phyloP scores from a whole-genome alignment of 129 eudicot species.

The Daucus carota region DNA sequence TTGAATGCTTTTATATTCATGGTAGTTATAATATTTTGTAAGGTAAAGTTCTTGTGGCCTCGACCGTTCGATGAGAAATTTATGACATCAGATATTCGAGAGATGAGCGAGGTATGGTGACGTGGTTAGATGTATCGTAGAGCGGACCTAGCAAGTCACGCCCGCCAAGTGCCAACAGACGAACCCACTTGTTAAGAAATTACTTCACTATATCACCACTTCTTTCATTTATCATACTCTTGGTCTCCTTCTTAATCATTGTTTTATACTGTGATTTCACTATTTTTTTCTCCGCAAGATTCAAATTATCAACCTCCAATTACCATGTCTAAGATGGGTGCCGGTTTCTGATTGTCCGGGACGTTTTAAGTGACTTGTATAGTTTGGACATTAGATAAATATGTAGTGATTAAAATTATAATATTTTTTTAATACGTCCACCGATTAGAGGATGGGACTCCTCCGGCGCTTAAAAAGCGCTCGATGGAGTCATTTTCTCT shows the following conservation, averaged over 20 bases:
- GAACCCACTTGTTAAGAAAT: not conserved
- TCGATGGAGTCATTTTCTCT: too few relatives aligned
- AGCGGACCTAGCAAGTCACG: not conserved
- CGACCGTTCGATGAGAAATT: not conserved
- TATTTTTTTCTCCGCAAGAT: not conserved
- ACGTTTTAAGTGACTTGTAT: too few relatives aligned
- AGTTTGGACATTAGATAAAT: too few relatives aligned
- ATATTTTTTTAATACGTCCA: too few relatives aligned
- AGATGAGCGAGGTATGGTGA: not conserved
- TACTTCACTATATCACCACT: not conserved
- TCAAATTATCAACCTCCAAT: too few relatives aligned
- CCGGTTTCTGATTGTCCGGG: too few relatives aligned
- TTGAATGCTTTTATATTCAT: not conserved
- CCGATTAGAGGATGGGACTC: too few relatives aligned
- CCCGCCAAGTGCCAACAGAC: not conserved
- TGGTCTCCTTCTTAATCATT: not conserved
- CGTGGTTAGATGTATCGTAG: not conserved
- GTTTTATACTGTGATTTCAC: not conserved
- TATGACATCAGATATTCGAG: not conserved
- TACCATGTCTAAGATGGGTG: too few relatives aligned
- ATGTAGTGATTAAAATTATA: too few relatives aligned
- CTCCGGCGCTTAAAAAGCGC: too few relatives aligned
- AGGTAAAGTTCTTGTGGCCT: not conserved
- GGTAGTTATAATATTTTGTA: not conserved
- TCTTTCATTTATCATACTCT: not conserved